These are phyloP conservation scores for Myxozyma geophila DNA, from an alignment of 805 yeast genomes.

Conservation along the genomic window DNA sequence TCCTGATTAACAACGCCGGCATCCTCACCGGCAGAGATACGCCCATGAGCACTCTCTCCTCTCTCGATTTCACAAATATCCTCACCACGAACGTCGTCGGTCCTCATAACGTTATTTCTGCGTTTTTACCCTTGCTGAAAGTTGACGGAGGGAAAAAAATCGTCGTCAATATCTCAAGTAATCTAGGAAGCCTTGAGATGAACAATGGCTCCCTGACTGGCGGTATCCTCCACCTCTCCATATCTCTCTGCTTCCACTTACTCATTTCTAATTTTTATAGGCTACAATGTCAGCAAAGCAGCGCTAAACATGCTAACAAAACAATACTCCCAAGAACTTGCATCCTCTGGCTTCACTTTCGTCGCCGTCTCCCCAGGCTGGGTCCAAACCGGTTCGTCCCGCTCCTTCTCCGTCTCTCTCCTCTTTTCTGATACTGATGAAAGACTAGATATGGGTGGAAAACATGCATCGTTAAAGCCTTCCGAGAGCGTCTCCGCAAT, in stretches of 20 bases:
- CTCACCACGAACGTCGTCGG: conserved; percentile 15
- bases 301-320: conserved; percentile 22
- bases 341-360: conserved; percentile 7
- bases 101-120: conserved; percentile 14
- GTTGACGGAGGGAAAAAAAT: conserved; percentile 4
- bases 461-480: not conserved
- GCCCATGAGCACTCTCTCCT: conserved; percentile 5
- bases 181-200: conserved; percentile 12
- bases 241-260: not conserved
- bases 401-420: not conserved
- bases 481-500: conserved; percentile 15
- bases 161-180: conserved; percentile 19
- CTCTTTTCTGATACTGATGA: not conserved
- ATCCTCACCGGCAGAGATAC: not conserved
- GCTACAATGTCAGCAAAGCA: conserved; percentile 19
- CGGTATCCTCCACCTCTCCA: not conserved
- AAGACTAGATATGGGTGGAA: conserved; percentile 18
- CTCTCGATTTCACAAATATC: conserved; percentile 4
- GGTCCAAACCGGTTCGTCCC: conserved; percentile 20
- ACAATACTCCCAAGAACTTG: conserved; percentile 13
- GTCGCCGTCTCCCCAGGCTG: conserved; percentile 18
- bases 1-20: conserved; percentile 16
- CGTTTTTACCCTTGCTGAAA: conserved; percentile 12
- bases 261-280: not conserved
- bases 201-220: conserved; percentile 9